Conservation (phyloP, 202 grass and related monocot species). For the Musa balbisiana region DNA sequence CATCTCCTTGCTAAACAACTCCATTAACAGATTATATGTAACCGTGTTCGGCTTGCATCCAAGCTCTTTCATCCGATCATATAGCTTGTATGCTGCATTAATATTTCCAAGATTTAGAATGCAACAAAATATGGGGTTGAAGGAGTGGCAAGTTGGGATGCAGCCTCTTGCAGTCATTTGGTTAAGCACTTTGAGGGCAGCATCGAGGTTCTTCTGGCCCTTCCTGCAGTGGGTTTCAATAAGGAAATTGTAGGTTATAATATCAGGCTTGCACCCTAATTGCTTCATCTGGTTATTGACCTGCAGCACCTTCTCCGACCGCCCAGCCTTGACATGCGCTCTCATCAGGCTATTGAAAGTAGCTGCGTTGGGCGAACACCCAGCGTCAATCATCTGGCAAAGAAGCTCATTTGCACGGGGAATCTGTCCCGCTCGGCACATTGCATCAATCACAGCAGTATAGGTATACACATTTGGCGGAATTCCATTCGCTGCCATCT, state of each 20-base stretch:
- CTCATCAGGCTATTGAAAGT: constrained; percentile 87
- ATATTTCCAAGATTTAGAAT: constrained; percentile 48
- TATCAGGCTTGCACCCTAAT: constrained; percentile 59
- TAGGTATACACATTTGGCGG: constrained; percentile 88
- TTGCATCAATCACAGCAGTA: constrained; percentile 79
- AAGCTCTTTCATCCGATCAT: constrained; percentile 64
- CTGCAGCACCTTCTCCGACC: constrained; percentile 69
- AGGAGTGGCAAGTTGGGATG: constrained; percentile 64
- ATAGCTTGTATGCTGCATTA: constrained; percentile 46
- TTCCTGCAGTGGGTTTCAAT: constrained; percentile 74
- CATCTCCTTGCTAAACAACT: constrained; percentile 63
- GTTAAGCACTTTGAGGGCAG: constrained; percentile 66
- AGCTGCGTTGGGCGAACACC: constrained; percentile 53
- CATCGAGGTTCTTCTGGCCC: constrained; percentile 72
- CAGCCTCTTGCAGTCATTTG: constrained; percentile 66
- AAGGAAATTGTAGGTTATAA: constrained; percentile 92
- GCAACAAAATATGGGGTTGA: constrained; percentile 73
- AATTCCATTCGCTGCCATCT: constrained; percentile 57
- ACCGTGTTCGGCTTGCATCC: constrained; percentile 57
- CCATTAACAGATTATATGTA: constrained; percentile 78
- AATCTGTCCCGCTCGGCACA: constrained; percentile 74
- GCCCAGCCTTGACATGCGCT: constrained; percentile 62
- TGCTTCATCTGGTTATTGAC: constrained; percentile 88
- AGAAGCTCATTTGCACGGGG: constrained; percentile 79
- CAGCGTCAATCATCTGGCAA: constrained; percentile 71